Evolutionary conservation across 345 rosid genomes (phyloP).

Genomic region (Combretum micranthum): DNA sequence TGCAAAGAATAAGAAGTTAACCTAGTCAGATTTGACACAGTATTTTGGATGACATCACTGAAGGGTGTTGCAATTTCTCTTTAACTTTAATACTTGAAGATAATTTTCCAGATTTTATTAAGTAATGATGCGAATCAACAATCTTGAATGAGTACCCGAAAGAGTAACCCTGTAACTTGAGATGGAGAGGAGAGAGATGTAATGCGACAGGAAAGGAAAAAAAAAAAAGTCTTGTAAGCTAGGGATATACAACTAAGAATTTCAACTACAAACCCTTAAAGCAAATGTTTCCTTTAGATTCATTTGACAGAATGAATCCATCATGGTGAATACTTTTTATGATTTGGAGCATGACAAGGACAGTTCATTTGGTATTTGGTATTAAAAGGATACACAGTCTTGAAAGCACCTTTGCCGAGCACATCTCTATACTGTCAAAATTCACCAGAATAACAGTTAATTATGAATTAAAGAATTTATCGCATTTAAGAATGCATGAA

Average conservation of each 20-base stretch:
- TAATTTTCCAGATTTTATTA: no score
- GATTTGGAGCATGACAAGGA: not conserved
- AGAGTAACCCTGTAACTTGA: no score
- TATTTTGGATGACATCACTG: no score
- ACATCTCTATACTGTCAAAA: slow-evolving; percentile 29
- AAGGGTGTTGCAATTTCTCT: no score
- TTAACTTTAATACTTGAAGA: no score
- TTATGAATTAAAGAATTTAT: not conserved
- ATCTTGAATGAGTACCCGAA: no score
- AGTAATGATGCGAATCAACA: no score
- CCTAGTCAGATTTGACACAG: no score
- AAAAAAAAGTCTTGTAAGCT: not conserved
- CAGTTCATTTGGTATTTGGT: not conserved
- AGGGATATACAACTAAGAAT: not conserved
- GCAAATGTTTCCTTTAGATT: no score
- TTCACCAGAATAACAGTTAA: not conserved
- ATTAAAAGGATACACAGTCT: slow-evolving; percentile 40
- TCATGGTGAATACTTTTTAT: not conserved
- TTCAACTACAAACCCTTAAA: not conserved
- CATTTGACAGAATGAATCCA: not conserved
- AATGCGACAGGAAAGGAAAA: not conserved
- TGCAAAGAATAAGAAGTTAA: no score
- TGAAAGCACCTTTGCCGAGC: slow-evolving; percentile 47
- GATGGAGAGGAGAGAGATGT: not conserved
- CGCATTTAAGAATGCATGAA: slow-evolving; percentile 1